Evolutionary conservation across 805 yeast genomes (phyloP).

Genomic region (Torulaspora microellipsoides): DNA sequence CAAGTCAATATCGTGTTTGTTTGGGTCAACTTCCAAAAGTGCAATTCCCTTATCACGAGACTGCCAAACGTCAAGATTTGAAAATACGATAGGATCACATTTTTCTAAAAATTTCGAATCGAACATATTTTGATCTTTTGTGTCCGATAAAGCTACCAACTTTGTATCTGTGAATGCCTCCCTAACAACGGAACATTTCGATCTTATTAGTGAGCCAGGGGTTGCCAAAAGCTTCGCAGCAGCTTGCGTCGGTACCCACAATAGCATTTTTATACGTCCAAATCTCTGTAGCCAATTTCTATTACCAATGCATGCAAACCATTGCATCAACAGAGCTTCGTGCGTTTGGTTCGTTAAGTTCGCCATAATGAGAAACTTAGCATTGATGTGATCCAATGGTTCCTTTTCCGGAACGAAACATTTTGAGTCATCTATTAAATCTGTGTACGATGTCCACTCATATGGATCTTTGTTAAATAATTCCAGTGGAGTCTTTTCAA

Average conservation of each 20-base stretch:
- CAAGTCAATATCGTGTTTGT: slow-evolving; percentile 40
- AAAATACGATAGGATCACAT: slow-evolving; percentile 33
- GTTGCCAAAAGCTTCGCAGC: slow-evolving; percentile 60
- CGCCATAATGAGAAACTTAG: slow-evolving; percentile 53
- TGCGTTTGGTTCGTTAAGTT: slow-evolving; percentile 51
- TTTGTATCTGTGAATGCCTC: slow-evolving; percentile 59
- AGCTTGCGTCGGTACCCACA: slow-evolving; percentile 59
- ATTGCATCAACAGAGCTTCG: slow-evolving; percentile 69
- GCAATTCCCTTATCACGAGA: slow-evolving; percentile 42
- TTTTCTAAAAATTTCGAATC: slow-evolving; percentile 16
- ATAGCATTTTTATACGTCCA: slow-evolving; percentile 70
- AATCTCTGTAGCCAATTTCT: slow-evolving; percentile 70
- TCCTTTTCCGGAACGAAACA: slow-evolving; percentile 38
- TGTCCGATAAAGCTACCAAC: slow-evolving; percentile 46
- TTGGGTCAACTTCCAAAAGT: slow-evolving; percentile 55
- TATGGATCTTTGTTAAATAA: slow-evolving; percentile 50
- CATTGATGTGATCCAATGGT: slow-evolving; percentile 42
- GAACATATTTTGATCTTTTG: slow-evolving; percentile 19
- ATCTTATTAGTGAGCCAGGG: slow-evolving; percentile 47
- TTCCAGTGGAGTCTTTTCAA: slow-evolving; percentile 28
- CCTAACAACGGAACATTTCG: slow-evolving; percentile 59
- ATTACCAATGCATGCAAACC: slow-evolving; percentile 62
- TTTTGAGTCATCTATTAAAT: slow-evolving; percentile 44
- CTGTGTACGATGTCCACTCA: slow-evolving; percentile 58
- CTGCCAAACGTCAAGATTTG: slow-evolving; percentile 28